Base-by-base conservation (phyloP, 2,329 filamentous ascomycete genomes). In the Trichoderma polysporum region DNA sequence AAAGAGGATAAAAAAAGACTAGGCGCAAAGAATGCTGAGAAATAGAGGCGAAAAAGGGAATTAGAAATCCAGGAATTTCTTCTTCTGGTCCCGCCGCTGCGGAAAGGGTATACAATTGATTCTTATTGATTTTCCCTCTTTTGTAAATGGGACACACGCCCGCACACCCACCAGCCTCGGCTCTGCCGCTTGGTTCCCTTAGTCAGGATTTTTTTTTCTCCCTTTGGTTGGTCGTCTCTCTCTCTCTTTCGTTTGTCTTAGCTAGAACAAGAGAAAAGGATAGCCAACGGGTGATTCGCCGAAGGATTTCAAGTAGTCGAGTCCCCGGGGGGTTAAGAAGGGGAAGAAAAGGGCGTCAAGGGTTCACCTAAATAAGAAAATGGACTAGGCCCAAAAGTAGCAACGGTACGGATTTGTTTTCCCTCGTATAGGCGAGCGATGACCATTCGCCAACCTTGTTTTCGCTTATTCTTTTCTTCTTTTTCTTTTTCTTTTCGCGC, bases 361-460 rank as follows among this genome's bases (percentile, higher is more conserved):
- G n/a, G n/a, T n/a, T n/a, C n/a, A n/a, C n/a, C n/a, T n/a, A 52
- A 53, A 63, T 50, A 63, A 63, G 25, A 63, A 63, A 63, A 25
- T 58, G 54, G 53, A 57, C 33, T 17, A 39, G 15, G 19, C 2
- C 53, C 12, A n/a, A 62, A 52, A 62, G 45, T 22, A 62, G 45
- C 25, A 50, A 29, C 7, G 25, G 17, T 25, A 53, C 49, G 17
- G 49, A 27, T n/a, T n/a, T n/a, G 49, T 53, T 33, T 6, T 17
- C 19, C 49, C 27, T n/a, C n/a, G n/a, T 31, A 53, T 27, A 52
- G 27, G 9, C 15, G 22, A n/a, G n/a, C n/a, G n/a, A n/a, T n/a
- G n/a, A n/a, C n/a, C n/a, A n/a, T n/a, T n/a, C n/a, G n/a, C n/a
- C n/a, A n/a, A n/a, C n/a, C n/a, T n/a, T n/a, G n/a, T n/a, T n/a